Conservation (phyloP, 169 alveolate genomes). For the Babesia bovis region DNA sequence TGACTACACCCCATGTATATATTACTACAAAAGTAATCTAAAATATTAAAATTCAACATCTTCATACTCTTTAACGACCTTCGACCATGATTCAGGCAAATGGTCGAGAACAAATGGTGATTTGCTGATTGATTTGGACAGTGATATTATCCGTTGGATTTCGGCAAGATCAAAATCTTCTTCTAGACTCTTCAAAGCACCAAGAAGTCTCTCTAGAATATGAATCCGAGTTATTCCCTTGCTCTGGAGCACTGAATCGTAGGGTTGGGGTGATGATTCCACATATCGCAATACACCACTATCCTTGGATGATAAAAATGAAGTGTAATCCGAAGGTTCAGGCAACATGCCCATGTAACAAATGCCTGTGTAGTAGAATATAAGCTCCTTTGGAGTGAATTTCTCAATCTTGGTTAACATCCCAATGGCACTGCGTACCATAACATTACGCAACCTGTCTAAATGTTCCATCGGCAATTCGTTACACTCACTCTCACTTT, state of each 20-base stretch:
- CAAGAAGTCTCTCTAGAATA: slow-evolving; percentile 28
- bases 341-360: slow-evolving; percentile 49
- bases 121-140: slow-evolving; percentile 25
- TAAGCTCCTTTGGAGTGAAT: slow-evolving; percentile 44
- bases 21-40: too few species aligned
- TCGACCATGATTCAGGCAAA: slow-evolving; percentile 59
- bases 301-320: slow-evolving; percentile 1
- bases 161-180: slow-evolving; percentile 57
- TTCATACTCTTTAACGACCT: slow-evolving; percentile 19
- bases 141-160: slow-evolving; percentile 44
- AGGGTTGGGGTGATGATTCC: slow-evolving; percentile 18
- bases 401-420: slow-evolving; percentile 14
- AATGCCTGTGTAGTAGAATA: slow-evolving; percentile 38
- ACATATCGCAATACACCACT: slow-evolving; percentile 4
- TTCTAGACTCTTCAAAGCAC: slow-evolving; percentile 38
- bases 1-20: too few species aligned
- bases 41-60: neutral
- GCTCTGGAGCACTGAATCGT: slow-evolving; percentile 5
- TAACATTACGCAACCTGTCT: slow-evolving; percentile 15
- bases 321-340: slow-evolving; percentile 11
- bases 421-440: slow-evolving; percentile 24
- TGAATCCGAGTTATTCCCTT: slow-evolving; percentile 18
- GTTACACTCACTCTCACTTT: slow-evolving; percentile 1
- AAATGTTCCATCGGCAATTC: neutral
- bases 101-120: slow-evolving; percentile 25